Evolutionary conservation across 306 rosid species (phyloP).

Genomic region (Castanea sativa): DNA sequence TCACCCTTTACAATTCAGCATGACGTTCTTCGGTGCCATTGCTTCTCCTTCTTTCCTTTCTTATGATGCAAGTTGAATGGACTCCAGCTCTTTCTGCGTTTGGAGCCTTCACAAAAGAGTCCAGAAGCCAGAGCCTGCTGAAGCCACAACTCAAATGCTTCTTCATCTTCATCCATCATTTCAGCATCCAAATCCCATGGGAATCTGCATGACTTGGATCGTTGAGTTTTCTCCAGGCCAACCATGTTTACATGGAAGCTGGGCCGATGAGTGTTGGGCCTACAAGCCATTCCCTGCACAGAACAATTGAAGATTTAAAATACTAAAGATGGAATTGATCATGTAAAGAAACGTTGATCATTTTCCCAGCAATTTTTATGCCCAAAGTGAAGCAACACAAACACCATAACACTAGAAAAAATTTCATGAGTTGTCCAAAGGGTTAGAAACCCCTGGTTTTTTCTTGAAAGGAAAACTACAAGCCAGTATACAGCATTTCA

Average conservation of each 20-base stretch:
- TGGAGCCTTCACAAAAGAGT: conserved; percentile 82
- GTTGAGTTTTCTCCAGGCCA: conserved; percentile 84
- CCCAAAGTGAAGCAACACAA: background rate
- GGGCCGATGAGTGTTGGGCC: conserved; percentile 94
- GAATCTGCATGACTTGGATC: conserved; percentile 74
- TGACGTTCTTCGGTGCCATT: conserved; percentile 83
- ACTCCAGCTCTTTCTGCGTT: conserved; percentile 97
- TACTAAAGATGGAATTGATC: background rate
- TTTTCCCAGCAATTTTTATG: background rate
- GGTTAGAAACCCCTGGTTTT: background rate
- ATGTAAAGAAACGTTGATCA: background rate
- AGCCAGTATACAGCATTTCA: background rate
- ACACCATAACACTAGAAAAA: background rate
- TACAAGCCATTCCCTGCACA: conserved; percentile 95
- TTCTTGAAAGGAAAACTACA: background rate
- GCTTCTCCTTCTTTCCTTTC: conserved; percentile 88
- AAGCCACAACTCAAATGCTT: conserved; percentile 91
- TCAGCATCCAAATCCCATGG: conserved; percentile 98
- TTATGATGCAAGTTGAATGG: conserved; percentile 82
- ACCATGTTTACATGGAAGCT: conserved; percentile 99
- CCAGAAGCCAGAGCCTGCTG: conserved; percentile 97
- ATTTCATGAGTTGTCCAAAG: background rate
- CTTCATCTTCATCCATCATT: conserved; percentile 94
- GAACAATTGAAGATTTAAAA: conserved; percentile 17
- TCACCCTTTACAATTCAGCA: conserved; percentile 39